A percentile compares a stretch with the other conserved stretches of the same genome.
These are phyloP conservation scores for Alternaria infectoria DNA, from an alignment of 2,329 filamentous ascomycete species.

Conservation along the genomic window DNA sequence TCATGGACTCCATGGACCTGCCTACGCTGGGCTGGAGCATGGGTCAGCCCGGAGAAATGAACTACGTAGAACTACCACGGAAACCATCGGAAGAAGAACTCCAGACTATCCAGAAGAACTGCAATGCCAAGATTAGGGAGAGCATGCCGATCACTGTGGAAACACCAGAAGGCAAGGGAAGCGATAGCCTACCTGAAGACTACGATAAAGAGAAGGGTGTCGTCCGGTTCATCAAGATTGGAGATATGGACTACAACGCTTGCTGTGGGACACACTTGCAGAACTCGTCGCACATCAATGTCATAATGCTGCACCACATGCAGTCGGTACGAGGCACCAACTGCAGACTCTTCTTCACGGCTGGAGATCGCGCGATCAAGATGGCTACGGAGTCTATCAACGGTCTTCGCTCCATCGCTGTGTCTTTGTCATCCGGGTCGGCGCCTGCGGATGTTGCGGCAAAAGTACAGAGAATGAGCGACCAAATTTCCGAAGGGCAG, in stretches of 20 bases:
- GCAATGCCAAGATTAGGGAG: slow-evolving; percentile 36
- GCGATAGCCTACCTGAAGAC: slow-evolving; percentile 36
- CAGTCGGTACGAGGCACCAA: slow-evolving; percentile 40
- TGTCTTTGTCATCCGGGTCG: slow-evolving; percentile 31
- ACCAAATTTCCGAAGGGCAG: slow-evolving; percentile 28
- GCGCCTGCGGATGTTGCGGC: slow-evolving; percentile 32
- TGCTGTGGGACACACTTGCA: slow-evolving; percentile 45
- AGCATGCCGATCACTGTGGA: slow-evolving; percentile 40
- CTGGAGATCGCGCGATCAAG: slow-evolving; percentile 39
- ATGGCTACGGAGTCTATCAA: slow-evolving; percentile 36
- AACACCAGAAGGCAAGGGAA: slow-evolving; percentile 33
- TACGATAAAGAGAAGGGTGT: slow-evolving; percentile 43
- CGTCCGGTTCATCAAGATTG: slow-evolving; percentile 42
- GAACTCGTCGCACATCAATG: slow-evolving; percentile 38
- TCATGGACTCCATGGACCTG: slow-evolving; percentile 40
- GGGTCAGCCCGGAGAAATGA: slow-evolving; percentile 42
- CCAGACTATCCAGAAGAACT: slow-evolving; percentile 31
- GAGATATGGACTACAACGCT: slow-evolving; percentile 42
- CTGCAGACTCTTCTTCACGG: slow-evolving; percentile 39
- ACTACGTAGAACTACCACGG: slow-evolving; percentile 41
- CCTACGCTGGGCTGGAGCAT: slow-evolving; percentile 42
- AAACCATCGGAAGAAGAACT: slow-evolving; percentile 38
- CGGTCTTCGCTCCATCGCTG: slow-evolving; percentile 32
- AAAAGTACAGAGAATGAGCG: slow-evolving; percentile 31
- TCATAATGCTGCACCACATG: slow-evolving; percentile 41